phyloP scores from a whole-genome alignment of 208 protist species.

The Acanthamoeba triangularis region DNA sequence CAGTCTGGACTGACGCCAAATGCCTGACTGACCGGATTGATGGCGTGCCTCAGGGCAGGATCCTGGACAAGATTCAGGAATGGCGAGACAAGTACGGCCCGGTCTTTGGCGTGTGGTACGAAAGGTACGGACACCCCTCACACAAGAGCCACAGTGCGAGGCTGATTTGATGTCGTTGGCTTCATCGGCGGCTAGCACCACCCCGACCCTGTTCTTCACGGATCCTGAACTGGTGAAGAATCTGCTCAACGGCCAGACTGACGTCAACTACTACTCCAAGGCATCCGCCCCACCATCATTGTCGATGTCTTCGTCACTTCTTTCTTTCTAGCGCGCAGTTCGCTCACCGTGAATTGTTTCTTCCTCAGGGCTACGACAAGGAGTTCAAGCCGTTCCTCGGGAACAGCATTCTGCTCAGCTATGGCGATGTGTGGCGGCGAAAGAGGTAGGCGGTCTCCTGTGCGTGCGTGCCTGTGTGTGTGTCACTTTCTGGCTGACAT shows the following conservation, averaged over 20 bases:
- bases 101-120: conserved; percentile 3
- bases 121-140: neutral
- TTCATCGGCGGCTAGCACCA: neutral
- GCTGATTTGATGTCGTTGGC: neutral
- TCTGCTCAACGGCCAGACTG: neutral
- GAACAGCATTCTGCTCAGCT: conserved; percentile 27
- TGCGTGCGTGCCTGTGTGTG: neutral
- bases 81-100: neutral
- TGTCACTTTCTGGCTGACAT: neutral
- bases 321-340: too few relatives aligned
- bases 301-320: too few relatives aligned
- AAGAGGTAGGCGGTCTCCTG: neutral
- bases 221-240: conserved; percentile 32
- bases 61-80: neutral
- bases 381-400: conserved; percentile 31
- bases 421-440: neutral
- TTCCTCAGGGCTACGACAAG: conserved; percentile 27
- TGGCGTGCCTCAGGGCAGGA: neutral
- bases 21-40: neutral
- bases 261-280: conserved; percentile 30
- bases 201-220: neutral
- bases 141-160: neutral
- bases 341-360: neutral
- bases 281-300: too few relatives aligned
- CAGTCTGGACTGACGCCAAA: neutral